Base-by-base conservation (phyloP, 1,139 yeast genomes). In the Hyphopichia burtonii region DNA sequence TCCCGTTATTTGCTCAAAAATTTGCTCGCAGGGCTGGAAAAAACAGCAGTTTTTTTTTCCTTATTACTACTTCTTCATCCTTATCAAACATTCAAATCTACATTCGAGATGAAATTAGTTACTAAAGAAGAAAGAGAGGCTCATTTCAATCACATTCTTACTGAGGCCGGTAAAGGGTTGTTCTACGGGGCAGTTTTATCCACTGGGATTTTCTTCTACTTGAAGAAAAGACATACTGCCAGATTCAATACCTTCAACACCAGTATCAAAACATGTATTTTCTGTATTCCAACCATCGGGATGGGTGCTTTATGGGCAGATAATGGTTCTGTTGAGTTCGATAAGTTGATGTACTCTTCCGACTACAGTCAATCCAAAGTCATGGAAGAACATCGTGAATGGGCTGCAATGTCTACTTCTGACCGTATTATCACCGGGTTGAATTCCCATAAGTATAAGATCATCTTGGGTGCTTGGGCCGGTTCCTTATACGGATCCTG, bases 401-500 rank as follows among this genome's bases (percentile, higher is more conserved):
- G 87, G 85, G 65, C 72, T 34, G 53, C 60, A 5, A 56, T 80
- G 49, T 61, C 83, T 1, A 35, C 61, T 2, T 47, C 56, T 14
- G 80, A 80, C 39, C 78, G 79, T 53, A 43, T 71, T 3, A 58
- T 78, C 44, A 74, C 76, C 32, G 54, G 68, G 28, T 65, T 79
- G 39, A 67, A 70, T 39, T 78, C 74, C 40, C 71, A 87, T 71
- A 87, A 86, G 65, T 90, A 88, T 68, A 82, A 82, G 59, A 72
- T 86, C 53, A 83, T 91, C 50, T 78, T 86, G 30, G 81, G 81
- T 40, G 76, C 90, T 2, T 90, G 97, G 97, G 96, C 89, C 16
- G 89, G 82, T 22, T 83, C 95, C 7, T 66, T 90, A 71, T 89
- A 77, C 52, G 96, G 95, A 1, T 84, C 96, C 2, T 88, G 94